Percentiles rank a stretch among this genome's conserved stretches.
Conservation (phyloP, 768 basidiomycete genomes). For the Lanmaoa pseudosensibilis region DNA sequence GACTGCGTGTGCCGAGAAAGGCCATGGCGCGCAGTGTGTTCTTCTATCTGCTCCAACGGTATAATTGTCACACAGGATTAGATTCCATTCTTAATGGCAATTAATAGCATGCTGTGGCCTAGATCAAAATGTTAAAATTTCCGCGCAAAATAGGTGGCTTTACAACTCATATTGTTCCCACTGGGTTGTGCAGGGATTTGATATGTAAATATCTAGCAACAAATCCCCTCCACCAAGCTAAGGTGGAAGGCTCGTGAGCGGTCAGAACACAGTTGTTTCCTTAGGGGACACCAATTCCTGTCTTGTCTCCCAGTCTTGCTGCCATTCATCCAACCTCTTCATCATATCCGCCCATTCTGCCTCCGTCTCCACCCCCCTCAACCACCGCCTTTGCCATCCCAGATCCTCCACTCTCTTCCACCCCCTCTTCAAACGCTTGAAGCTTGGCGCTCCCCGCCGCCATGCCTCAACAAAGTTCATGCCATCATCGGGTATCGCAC, state of each 20-base stretch:
- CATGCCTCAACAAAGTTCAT: conserved; percentile 50
- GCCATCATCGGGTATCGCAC: conserved; percentile 43
- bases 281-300: conserved; percentile 14
- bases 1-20: too few species aligned
- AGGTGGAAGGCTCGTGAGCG: background rate
- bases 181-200: too few species aligned
- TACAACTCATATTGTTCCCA: too few species aligned
- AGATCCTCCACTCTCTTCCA: conserved; percentile 48
- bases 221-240: too few species aligned
- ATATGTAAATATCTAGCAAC: too few species aligned
- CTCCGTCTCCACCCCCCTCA: conserved; percentile 50
- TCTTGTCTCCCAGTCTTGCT: conserved; percentile 51
- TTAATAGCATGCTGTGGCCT: too few species aligned
- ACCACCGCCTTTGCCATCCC: conserved; percentile 43
- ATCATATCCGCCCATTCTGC: conserved; percentile 52
- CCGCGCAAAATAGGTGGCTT: too few species aligned
- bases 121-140: too few species aligned
- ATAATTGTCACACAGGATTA: too few species aligned
- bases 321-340: conserved; percentile 48
- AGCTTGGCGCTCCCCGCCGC: conserved; percentile 39
- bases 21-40: too few species aligned
- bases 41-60: too few species aligned
- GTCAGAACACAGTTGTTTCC: conserved; percentile 10
- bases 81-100: too few species aligned
- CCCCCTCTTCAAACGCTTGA: conserved; percentile 36